A percentile compares a stretch with the other conserved stretches of the same genome.
phyloP scores from a whole-genome alignment of 2,329 filamentous ascomycete species.

The Arthrobotrys entomopaga region DNA sequence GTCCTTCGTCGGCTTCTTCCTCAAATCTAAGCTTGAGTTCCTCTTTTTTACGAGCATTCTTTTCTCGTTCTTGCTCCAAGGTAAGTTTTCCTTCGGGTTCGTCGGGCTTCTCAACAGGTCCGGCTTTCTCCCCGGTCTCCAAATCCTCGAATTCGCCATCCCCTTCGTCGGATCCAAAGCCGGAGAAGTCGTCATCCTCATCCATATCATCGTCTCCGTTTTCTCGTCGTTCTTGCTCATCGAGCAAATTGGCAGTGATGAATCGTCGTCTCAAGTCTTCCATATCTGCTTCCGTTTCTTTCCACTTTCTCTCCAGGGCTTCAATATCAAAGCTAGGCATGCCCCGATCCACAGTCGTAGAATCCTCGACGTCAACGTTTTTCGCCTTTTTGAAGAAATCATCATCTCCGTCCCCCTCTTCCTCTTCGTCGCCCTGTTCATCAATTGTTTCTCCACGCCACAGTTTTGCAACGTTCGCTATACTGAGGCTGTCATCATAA shows the following conservation, averaged over 20 bases:
- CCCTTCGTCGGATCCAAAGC: constrained; percentile 69
- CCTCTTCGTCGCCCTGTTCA: constrained; percentile 68
- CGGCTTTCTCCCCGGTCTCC: constrained; percentile 74
- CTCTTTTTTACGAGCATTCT: constrained; percentile 90
- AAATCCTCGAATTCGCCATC: constrained; percentile 87
- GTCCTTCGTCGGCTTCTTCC: constrained; percentile 90
- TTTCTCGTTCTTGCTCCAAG: constrained; percentile 88
- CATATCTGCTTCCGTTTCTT: constrained; percentile 75
- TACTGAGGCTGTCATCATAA: constrained; percentile 82
- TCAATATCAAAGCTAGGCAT: constrained; percentile 84
- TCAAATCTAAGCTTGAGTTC: constrained; percentile 94
- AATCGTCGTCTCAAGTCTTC: constrained; percentile 80
- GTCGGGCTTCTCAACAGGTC: constrained; percentile 63
- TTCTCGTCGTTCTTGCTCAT: constrained; percentile 66
- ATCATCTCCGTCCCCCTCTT: constrained; percentile 70
- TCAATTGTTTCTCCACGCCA: constrained; percentile 77
- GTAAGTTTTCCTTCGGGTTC: constrained; percentile 65
- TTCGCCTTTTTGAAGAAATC: constrained; percentile 74
- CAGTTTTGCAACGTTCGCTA: constrained; percentile 77
- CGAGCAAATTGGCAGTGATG: constrained; percentile 73
- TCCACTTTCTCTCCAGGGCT: constrained; percentile 85
- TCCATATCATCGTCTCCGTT: constrained; percentile 63
- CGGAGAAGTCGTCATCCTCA: constrained; percentile 65
- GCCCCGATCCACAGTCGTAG: constrained; percentile 71
- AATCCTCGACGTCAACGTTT: constrained; percentile 73